Evolutionary conservation across 768 basidiomycete genomes (phyloP), one percentile per base, ranked within the genome.

Genomic region (Suillus placidus): DNA sequence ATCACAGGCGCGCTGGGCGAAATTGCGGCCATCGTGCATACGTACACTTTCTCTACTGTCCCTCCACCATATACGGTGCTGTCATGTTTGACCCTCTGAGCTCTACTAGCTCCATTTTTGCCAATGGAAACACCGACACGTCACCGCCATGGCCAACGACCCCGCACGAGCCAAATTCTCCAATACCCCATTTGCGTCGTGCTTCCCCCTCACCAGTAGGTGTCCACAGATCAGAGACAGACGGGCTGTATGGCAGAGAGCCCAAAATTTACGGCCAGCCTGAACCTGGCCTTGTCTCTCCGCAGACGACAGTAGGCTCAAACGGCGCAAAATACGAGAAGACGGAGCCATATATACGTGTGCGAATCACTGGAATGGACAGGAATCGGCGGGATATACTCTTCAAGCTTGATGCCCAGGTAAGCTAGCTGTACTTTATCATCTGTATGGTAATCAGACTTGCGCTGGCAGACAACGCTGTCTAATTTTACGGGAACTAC

Each of bases 301-400:
- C 93, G 13, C 78, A 85, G 63, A 83, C 86, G 1, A 86, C 87
- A 26, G 81, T 85, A 2, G 83, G 84, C 34, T 82, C 88, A 0
- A 93, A 92, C 73, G 93, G 93, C 6, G 74, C 80, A 38, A 88
- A 81, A 66, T 91, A 85, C 69, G 93, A 94, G 80, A 91, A 85
- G 78, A 81, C 78, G 35, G 93, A 91, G 70, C 92, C 93, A 32
- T 97, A 94, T 77, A 83, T 99, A 66, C 84, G 94, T 73, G 93
- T 97, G 56, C 84, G 94, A 73, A 92, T 99, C 67, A 92, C 93
- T 20, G 92, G 90, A 16, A 76, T 99, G 73, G 97, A 99, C 79
- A 86, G 97, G 78, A 98, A 99, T 81, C 84, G 95, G 78, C 85
- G 96, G 72, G 97, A 99, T 73, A 90, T 97, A 68, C 86, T 98